Percentiles rank a stretch among this genome's conserved stretches.
phyloP scores from a whole-genome alignment of 192 early-diverging fungal genomes.

The Rhizophagus prolifer region DNA sequence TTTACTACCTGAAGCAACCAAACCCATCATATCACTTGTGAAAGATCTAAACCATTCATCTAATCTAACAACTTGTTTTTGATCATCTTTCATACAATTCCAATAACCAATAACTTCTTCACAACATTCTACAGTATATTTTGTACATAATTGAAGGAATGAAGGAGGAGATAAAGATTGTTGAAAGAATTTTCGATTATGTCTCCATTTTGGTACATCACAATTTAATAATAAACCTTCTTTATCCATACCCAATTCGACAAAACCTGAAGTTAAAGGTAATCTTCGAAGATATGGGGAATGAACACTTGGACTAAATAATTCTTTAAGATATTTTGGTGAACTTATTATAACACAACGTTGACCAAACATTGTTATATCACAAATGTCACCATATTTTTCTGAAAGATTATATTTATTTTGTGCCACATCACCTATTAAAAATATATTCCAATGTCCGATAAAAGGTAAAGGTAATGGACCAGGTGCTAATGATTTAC shows the following conservation, averaged over 20 bases:
- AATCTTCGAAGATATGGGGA: constrained; percentile 12
- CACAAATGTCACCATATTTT: constrained; percentile 18
- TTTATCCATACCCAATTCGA: constrained; percentile 22
- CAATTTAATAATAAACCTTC: constrained; percentile 28
- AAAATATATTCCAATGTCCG: background rate
- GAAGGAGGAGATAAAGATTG: constrained; percentile 28
- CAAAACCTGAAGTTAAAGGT: constrained; percentile 2
- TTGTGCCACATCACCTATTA: constrained; percentile 11
- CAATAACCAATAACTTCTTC: constrained; percentile 25
- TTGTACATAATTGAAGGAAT: constrained; percentile 16
- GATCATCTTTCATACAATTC: background rate
- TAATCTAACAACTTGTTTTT: constrained; percentile 1
- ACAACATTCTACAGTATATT: constrained; percentile 16
- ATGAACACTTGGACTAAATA: constrained; percentile 22
- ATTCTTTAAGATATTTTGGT: constrained; percentile 12
- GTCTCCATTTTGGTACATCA: constrained; percentile 20
- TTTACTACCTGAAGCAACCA: constrained; percentile 21
- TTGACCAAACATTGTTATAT: constrained; percentile 20
- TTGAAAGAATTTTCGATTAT: constrained; percentile 27
- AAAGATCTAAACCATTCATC: constrained; percentile 29
- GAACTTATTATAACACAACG: constrained; percentile 1
- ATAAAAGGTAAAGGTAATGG: constrained; percentile 19
- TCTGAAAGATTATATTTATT: constrained; percentile 7
- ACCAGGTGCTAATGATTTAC: background rate
- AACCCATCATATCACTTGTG: constrained; percentile 30